Evolutionary conservation across 306 rosid genomes (phyloP), one percentile per base, ranked within the genome.

Genomic region (Spatholobus suberectus): DNA sequence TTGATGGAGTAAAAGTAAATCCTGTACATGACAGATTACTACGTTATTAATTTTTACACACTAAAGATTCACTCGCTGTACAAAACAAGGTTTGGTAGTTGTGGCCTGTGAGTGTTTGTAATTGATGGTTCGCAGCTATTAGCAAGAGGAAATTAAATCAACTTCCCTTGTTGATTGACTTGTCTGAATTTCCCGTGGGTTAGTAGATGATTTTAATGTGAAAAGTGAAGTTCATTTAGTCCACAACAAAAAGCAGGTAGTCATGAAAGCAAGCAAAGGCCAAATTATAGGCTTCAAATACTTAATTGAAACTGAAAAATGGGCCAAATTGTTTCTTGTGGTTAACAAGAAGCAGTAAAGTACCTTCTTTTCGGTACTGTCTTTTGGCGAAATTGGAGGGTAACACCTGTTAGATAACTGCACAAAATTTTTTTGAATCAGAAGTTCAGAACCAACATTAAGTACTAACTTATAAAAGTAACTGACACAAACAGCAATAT

Each of bases 331-430:
- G 32, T 62, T 73, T 54, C 71, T 41, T 37, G 17, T 23, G 40
- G 67, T 71, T 69, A 81, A 47, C 35, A 77, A 63, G 74, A 77
- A 75, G 37, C 11, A 74, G 54, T 69, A 40, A 79, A 20, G 82
- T 85, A 92, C 98, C 97, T 93, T 95, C 74, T 89, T 86, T 86
- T 87, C 97, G 18, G 90, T 92, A 69, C 88, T 87, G 82, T 89
- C 90, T 85, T 90, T 88, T 69, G 95, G 93, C 14, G 82, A 87
- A 89, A 92, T 84, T 54, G 91, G 97, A 87, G 90, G 90, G 80
- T 88, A 87, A 51, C 47, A 81, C 23, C 89, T 87, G 10, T 44
- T 68, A 2, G 90, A 78, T 70, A 91, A 70, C 92, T 89, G 91
- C 83, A 55, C 75, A 86, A 80, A 79, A 76, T 78, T 66, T 78